Evolutionary conservation across 1,284 basidiomycete genomes (phyloP), one percentile per base, ranked within the genome.

Genomic region (Puccinia coronata): DNA sequence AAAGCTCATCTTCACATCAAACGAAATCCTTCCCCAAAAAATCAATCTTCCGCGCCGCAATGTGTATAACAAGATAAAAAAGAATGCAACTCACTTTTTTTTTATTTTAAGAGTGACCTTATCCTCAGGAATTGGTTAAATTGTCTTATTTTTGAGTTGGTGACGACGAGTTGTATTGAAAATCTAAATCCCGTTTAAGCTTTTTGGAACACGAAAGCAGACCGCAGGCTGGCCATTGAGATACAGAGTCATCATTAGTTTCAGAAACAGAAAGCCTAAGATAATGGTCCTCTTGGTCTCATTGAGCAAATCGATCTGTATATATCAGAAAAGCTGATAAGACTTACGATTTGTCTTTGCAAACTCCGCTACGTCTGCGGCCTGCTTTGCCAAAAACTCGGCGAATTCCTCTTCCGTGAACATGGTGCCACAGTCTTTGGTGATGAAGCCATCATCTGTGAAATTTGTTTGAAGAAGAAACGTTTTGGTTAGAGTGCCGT

Each of bases 351-450:
- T 70, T 51, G 47, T 49, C 23, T 28, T 51, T 1, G 67, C 67
- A 25, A 70, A 51, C 31, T 70, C 67, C 2, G 67, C 67, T 49
- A 70, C 23, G n/a, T 70, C 47, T 49, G 67, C 67, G 11, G 67
- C 67, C 31, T 70, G 67, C 43, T 70, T 70, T 6, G 67, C 67
- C 31, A 70, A 70, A 43, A 70, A 70, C 49, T n/a, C 67, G 43
- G 67, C 67, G n/a, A 70, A 70, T 36, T 70, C 67, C 47, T 70
- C 39, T 43, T 49, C 47, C 43, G 67, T 70, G 31, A 49, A 70
- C 47, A 70, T 70, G 41, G 1, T 49, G 1, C 67, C 67, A 12
- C 67, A 70, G 49, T 70, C 67, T 28, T 47, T 70, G 31, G 43
- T 6, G 20, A 43, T 41, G 49, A 70, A 41, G 0, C 43, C 67